Evolutionary conservation across 2,329 filamentous ascomycete genomes (phyloP), one percentile per base, ranked within the genome.

Genomic region (Pseudofabraea citricarpa): DNA sequence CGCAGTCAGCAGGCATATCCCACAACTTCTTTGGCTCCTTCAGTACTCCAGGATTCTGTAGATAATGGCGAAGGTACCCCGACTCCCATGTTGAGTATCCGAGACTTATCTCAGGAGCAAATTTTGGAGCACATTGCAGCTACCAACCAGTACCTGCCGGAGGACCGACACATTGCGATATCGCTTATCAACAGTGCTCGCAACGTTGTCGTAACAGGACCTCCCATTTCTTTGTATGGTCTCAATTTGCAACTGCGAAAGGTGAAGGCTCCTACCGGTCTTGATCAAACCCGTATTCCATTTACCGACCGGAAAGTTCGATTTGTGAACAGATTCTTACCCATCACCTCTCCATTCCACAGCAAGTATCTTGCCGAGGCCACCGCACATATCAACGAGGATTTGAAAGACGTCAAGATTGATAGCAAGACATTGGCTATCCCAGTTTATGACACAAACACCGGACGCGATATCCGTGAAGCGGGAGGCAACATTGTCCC

Each of bases 1-100:
- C 85, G 93, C 60, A 96, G 91, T 66, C 93, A 98, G 67, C 93
- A 98, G 67, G 90, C 90, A 2, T 98, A 96, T 68, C 94, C 93
- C 29, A 83, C 87, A 56, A 98, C 93, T 3, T 97, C 93, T 24
- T 77, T 98, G 58, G 89, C 90, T 3, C 94, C 93, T 0, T 87
- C 81, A 35, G 88, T 91, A 60, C 77, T 98, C 42, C 88, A 91
- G 62, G 93, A 98, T 67, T 96, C 93, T 1, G 77, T 89, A 53
- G 91, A 96, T 62, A 84, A 93, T 64, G 91, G 93, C 41, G 93
- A 98, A 69, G 94, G 94, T n/a, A 79, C 77, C 5, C 93, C 94
- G 2, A 97, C 93, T 1, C 94, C 93, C 32, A 98, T 98, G 93
- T 72, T 98, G 54, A 97, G 93, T 59, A 95, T 98, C 54, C 88